Base-by-base conservation (phyloP, 2,329 filamentous ascomycete species). In the Rachicladosporium sp. region DNA sequence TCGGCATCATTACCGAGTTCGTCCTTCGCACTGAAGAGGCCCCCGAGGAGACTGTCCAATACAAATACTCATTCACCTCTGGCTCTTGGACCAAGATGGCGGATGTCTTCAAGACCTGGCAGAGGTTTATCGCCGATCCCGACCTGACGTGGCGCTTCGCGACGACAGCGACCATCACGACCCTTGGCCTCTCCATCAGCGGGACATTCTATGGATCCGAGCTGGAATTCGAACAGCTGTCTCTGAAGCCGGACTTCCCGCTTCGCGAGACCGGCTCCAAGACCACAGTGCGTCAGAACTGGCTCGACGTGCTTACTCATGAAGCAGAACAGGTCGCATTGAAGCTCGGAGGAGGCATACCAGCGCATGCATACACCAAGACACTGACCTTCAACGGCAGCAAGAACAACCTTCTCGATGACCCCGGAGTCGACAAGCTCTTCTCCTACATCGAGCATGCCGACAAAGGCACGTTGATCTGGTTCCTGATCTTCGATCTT, bases 1-100 rank as follows among this genome's bases (percentile, higher is more conserved):
- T 68, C 41, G 66, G 65, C 4, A 58, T 66, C 4, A 62, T 65
- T 2, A 62, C 62, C 0, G 62, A 69, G 36, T 71, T 73, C 29
- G 44, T 53, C 50, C 56, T 64, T 42, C 53, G 50, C 27, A 58
- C 47, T 7, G 49, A 58, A 23, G 42, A 48, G 8, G 39, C 47
- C 4, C 46, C 49, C 6, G 44, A 44, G 6, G 38, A 44, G 12
- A 42, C 42, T n/a, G 45, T 46, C 15, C 43, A 45, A 31, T 48
- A 46, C 34, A 44, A 46, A 29, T 50, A 43, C 41, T 44, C 46
- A 31, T 46, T 48, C 37, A 47, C 48, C 10, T 40, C 37, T 11
- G 42, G 45, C 11, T 41, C 31, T 4, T 38, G 42, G 10, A 40
- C 43, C 10, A 42, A 40, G 11, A 31, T 47, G 30, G 43, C 46